Percentiles rank a stretch among this genome's conserved stretches.
These are phyloP conservation scores for Sanghuangporus sanghuang DNA, from an alignment of 1,284 basidiomycete genomes.

Conservation along the genomic window DNA sequence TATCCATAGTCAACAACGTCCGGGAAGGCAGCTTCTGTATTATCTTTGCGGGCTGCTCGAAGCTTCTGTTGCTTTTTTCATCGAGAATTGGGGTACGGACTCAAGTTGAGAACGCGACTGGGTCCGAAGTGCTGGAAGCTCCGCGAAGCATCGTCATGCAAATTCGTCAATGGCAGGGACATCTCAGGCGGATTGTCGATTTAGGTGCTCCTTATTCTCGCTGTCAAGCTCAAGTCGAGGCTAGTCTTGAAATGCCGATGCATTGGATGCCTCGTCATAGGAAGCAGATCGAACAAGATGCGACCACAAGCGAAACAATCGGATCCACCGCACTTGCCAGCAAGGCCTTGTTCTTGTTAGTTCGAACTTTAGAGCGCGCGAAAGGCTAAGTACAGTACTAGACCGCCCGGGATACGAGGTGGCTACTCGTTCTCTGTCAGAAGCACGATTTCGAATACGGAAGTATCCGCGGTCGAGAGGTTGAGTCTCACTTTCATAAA, in stretches of 20 bases:
- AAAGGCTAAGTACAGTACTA: neutral
- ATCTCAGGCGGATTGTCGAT: neutral
- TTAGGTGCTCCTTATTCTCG: neutral
- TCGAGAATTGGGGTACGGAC: neutral
- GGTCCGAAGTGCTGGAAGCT: neutral
- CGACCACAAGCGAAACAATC: neutral
- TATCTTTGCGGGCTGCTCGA: neutral
- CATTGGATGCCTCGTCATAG: neutral
- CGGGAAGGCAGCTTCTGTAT: neutral
- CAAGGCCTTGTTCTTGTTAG: neutral
- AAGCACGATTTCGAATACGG: neutral
- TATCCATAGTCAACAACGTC: neutral
- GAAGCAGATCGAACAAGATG: neutral
- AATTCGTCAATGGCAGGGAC: neutral
- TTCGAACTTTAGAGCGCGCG: neutral
- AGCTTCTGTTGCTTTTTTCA: neutral
- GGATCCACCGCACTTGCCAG: neutral
- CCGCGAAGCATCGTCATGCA: neutral
- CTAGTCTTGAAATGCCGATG: neutral
- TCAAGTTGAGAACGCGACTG: neutral
- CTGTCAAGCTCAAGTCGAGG: neutral
- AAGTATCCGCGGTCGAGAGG: neutral
- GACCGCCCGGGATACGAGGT: neutral
- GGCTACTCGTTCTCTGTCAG: slow-evolving; percentile 4
- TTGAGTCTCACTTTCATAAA: neutral